Base-by-base conservation (phyloP, 177 flowering plant species). In the Tripterygium wilfordii region DNA sequence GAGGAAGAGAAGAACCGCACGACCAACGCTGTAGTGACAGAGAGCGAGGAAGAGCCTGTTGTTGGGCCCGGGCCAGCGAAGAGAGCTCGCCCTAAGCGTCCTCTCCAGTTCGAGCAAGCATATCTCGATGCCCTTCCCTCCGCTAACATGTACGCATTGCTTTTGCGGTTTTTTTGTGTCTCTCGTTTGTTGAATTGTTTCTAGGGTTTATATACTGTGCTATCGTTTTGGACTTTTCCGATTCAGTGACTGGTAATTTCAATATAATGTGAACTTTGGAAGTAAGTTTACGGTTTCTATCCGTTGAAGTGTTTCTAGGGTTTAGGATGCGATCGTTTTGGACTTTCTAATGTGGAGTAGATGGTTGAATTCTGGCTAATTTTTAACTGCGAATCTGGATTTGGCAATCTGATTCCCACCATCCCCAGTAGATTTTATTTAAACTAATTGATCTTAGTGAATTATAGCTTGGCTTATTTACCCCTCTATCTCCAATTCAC, bases 71-170 rank as follows among this genome's bases (percentile, higher is more conserved):
- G 82, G 14, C 96, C 94, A 1, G 87, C 85, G 0, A 80, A 84
- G 20, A 76, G 54, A 10, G 30, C 78, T 38, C 82, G 84, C 1
- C 72, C 47, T 16, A 92, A 92, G 61, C 96, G 97, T 5, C 97
- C 99, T 20, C 83, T 92, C 58, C 84, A 92, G 62, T 92, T 92
- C 75, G 99, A 92, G 69, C 84, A 89, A 26, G 83, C 97, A 4
- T 92, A 77, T 58, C 96, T 89, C 49, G 90, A 89, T 53, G 37
- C 89, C 2, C 89, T 92, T 29, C 98, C 98, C n/a, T 89, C 87
- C n/a, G 98, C 98, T 31, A 78, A 86, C 65, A 86, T 92, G 98
- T 92, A 56, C 37, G 45, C 33, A 1, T 36, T 42, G 21, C 29
- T 19, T 40, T 13, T 22, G 4, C 4, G 19, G 3, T 36, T 36